phyloP scores from a whole-genome alignment of 2,329 filamentous ascomycete genomes.

The Venturia pyrina region DNA sequence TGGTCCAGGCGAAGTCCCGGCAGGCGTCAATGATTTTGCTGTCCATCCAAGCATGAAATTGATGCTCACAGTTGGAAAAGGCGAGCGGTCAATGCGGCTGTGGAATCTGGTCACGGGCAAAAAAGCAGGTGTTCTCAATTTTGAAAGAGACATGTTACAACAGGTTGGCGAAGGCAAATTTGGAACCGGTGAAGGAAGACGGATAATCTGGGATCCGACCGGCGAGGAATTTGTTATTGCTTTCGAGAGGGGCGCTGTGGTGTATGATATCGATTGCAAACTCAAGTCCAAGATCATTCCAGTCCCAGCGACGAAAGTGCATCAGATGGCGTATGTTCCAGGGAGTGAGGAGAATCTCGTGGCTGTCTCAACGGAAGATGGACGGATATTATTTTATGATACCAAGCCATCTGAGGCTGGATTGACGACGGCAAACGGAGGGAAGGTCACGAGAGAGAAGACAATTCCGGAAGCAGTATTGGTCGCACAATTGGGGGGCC shows the following conservation, averaged over 20 bases:
- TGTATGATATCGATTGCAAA: constrained; percentile 82
- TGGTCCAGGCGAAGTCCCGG: constrained; percentile 65
- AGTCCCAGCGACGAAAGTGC: constrained; percentile 64
- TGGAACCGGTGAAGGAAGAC: constrained; percentile 70
- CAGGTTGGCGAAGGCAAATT: constrained; percentile 68
- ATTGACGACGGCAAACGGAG: constrained; percentile 28
- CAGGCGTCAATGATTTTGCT: constrained; percentile 90
- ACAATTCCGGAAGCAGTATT: constrained; percentile 50
- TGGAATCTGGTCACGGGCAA: constrained; percentile 97
- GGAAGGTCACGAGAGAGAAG: constrained; percentile 34
- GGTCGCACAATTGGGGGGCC: constrained; percentile 70
- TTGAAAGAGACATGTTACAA: constrained; percentile 60
- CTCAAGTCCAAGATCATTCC: constrained; percentile 66
- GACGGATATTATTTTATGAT: constrained; percentile 73
- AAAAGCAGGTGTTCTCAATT: constrained; percentile 87
- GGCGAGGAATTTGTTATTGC: constrained; percentile 79
- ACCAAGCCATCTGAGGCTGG: constrained; percentile 35
- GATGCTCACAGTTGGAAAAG: constrained; percentile 85
- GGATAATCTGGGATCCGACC: constrained; percentile 67
- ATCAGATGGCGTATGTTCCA: constrained; percentile 65
- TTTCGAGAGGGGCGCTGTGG: constrained; percentile 75
- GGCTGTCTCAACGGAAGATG: constrained; percentile 81
- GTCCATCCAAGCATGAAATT: constrained; percentile 95
- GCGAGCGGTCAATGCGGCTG: constrained; percentile 81
- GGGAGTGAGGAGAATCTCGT: constrained; percentile 40